Conservation (phyloP, 1,139 yeast genomes). For the Wickerhamomyces sp. region DNA sequence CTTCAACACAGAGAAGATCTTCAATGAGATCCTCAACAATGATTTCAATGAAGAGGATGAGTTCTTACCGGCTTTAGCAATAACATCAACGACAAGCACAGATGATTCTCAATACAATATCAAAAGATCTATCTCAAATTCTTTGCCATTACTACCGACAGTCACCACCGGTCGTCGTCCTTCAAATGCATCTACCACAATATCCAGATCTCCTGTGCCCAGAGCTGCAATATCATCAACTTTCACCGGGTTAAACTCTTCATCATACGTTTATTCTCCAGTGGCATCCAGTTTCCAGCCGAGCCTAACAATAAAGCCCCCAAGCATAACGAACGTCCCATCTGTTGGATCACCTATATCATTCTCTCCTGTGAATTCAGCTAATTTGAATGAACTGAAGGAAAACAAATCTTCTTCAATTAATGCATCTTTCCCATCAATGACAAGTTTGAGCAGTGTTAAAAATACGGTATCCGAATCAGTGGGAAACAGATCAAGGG, state of each 20-base stretch:
- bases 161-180: slow-evolving; percentile 26
- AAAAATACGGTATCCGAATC: not conserved
- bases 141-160: slow-evolving; percentile 27
- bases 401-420: not conserved
- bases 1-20: slow-evolving; percentile 39
- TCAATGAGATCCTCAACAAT: slow-evolving; percentile 13
- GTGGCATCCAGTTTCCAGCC: slow-evolving; percentile 5
- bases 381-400: not conserved
- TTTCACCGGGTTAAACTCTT: slow-evolving; percentile 20
- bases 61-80: slow-evolving; percentile 2
- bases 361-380: slow-evolving; percentile 18
- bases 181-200: slow-evolving; percentile 16
- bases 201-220: slow-evolving; percentile 21
- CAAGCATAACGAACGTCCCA: slow-evolving; percentile 5
- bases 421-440: slow-evolving; percentile 19
- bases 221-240: slow-evolving; percentile 22
- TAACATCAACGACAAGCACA: not conserved
- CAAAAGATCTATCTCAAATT: slow-evolving; percentile 18
- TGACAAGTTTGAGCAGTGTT: slow-evolving; percentile 17
- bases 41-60: slow-evolving; percentile 4
- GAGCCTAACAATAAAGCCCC: slow-evolving; percentile 3
- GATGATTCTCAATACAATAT: not conserved
- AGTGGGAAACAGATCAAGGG: slow-evolving; percentile 1
- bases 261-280: slow-evolving; percentile 22
- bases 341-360: slow-evolving; percentile 21